A percentile compares a stretch with the other conserved stretches of the same genome.
Evolutionary conservation across 768 basidiomycete species (phyloP).

Genomic region (Phlebiopsis flavidoalba): DNA sequence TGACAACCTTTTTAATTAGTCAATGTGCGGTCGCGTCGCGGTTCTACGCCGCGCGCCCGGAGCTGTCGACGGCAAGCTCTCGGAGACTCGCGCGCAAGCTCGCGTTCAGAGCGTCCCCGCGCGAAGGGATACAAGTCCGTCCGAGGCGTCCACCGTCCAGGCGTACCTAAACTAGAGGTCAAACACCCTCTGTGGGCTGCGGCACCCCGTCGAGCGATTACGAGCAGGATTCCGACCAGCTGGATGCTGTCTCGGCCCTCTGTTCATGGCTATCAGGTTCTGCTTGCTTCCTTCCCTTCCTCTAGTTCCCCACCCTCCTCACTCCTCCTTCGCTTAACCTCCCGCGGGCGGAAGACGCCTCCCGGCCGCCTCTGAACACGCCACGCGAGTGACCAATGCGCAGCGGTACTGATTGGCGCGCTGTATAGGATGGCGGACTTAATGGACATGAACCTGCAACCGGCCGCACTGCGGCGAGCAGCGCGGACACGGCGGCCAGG

Average conservation of each 20-base stretch:
- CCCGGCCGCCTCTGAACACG: conserved; percentile 7
- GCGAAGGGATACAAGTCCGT: conserved; percentile 87
- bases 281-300: conserved; percentile 9
- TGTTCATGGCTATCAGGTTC: conserved; percentile 77
- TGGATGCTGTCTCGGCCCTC: conserved; percentile 89
- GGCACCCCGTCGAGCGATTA: conserved; percentile 95
- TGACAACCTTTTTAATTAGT: too few species aligned
- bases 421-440: conserved; percentile 74
- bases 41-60: conserved; percentile 78
- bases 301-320: too few species aligned
- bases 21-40: conserved; percentile 92
- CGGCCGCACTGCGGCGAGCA: conserved; percentile 66
- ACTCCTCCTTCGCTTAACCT: too few species aligned
- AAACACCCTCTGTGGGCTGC: conserved; percentile 86
- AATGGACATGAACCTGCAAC: conserved; percentile 94
- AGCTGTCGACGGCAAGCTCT: conserved; percentile 74
- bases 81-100: conserved; percentile 83
- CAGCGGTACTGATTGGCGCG: not conserved
- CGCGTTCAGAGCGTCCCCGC: conserved; percentile 84
- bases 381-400: conserved; percentile 10
- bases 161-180: conserved; percentile 90
- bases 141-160: conserved; percentile 92
- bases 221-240: conserved; percentile 92
- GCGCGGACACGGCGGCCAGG: conserved; percentile 71
- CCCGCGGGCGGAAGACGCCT: not conserved